Percentiles rank a stretch among this genome's conserved stretches.
Conservation (phyloP, 257 asterid genomes). For the Avicennia marina region DNA sequence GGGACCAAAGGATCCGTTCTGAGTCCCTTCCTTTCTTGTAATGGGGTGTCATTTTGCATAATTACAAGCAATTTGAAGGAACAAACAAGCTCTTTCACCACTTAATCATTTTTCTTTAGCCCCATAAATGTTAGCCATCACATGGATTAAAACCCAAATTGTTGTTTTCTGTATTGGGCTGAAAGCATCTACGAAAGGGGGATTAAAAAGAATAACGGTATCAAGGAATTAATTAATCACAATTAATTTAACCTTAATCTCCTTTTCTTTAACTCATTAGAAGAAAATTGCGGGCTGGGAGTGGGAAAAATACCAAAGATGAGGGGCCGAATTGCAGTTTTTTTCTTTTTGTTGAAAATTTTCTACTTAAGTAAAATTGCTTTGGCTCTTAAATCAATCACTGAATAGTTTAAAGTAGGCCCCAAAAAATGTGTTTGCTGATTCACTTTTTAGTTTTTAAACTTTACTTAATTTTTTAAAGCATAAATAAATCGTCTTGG, state of each 20-base stretch:
- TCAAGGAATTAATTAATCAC: background rate
- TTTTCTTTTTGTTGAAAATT: too few relatives aligned
- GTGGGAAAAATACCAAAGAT: background rate
- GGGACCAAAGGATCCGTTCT: too few relatives aligned
- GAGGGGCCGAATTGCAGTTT: too few relatives aligned
- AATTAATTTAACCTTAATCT: background rate
- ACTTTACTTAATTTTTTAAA: too few relatives aligned
- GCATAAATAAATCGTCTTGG: too few relatives aligned
- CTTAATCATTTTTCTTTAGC: background rate
- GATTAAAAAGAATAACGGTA: background rate
- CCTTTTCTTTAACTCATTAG: background rate
- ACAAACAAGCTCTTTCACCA: background rate
- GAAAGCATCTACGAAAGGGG: background rate
- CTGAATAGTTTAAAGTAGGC: too few relatives aligned
- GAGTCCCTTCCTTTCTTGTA: too few relatives aligned
- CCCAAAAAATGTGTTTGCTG: too few relatives aligned
- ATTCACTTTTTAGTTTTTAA: too few relatives aligned
- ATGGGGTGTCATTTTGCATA: background rate
- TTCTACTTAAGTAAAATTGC: too few relatives aligned
- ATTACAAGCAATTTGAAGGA: background rate
- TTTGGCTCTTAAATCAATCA: too few relatives aligned
- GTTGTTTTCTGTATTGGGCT: background rate
- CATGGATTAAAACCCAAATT: background rate
- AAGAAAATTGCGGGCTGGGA: background rate
- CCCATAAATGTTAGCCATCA: slow-evolving; percentile 2